Percentiles rank a stretch among this genome's conserved stretches.
Evolutionary conservation across 495 filamentous ascomycete genomes (phyloP).

Genomic region (Penicillium bovifimosum): DNA sequence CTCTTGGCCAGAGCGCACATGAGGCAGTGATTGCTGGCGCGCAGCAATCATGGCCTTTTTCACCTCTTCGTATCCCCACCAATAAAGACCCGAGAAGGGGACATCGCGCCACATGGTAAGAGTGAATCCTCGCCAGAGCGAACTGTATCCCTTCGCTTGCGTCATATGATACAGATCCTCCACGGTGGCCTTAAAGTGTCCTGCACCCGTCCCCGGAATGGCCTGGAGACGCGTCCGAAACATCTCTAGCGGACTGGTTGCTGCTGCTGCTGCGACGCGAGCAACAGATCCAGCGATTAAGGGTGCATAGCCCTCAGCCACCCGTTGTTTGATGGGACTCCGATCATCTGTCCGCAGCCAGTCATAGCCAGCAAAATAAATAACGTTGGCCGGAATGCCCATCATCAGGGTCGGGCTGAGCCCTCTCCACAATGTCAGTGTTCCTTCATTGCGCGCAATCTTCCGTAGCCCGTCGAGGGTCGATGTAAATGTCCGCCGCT

Average conservation of each 20-base stretch:
- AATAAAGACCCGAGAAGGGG: slow-evolving; percentile 94
- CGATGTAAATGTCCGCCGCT: slow-evolving; percentile 76
- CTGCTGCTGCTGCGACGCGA: slow-evolving; percentile 71
- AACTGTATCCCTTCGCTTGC: slow-evolving; percentile 61
- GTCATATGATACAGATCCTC: slow-evolving; percentile 76
- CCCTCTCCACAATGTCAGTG: slow-evolving; percentile 84
- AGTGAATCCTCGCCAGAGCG: slow-evolving; percentile 88
- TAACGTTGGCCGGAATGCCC: slow-evolving; percentile 93
- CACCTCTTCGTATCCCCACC: slow-evolving; percentile 91
- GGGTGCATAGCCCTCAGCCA: slow-evolving; percentile 65
- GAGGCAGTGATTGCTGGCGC: slow-evolving; percentile 43
- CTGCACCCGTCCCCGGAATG: slow-evolving; percentile 46
- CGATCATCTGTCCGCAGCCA: slow-evolving; percentile 68
- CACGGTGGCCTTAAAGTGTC: slow-evolving; percentile 69
- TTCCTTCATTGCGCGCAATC: slow-evolving; percentile 92
- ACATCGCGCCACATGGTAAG: slow-evolving; percentile 96
- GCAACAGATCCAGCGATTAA: slow-evolving; percentile 74
- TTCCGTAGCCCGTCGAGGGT: slow-evolving; percentile 90
- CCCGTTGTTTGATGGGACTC: slow-evolving; percentile 58
- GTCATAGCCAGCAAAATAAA: slow-evolving; percentile 99
- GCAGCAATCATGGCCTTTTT: slow-evolving; percentile 58
- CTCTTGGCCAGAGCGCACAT: slow-evolving; percentile 6
- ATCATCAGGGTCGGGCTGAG: slow-evolving; percentile 88
- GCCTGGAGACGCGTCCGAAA: slow-evolving; percentile 92
- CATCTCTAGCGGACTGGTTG: slow-evolving; percentile 88